Base-by-base conservation (phyloP, 352 stramenopile genomes). In the Globisporangium cylindrosporum region DNA sequence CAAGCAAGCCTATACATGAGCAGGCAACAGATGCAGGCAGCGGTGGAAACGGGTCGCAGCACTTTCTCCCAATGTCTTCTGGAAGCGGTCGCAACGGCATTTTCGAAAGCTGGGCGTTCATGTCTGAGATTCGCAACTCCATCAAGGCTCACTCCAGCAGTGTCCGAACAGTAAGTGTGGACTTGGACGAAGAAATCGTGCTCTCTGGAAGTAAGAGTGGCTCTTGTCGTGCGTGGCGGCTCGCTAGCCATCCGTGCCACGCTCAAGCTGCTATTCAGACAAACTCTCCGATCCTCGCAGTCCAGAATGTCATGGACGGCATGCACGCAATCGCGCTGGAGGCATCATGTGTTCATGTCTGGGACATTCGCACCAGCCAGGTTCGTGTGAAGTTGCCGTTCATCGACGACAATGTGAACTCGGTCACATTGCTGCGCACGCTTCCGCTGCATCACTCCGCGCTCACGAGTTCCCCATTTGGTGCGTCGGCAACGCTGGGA, bases 171-270 rank as follows among this genome's bases (percentile, higher is more conserved):
- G 69, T 91, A 3, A 78, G 67, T 49, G 80, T 92, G 27, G 84
- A 92, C 34, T 48, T 68, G 7, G 72, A 88, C n/a, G 82, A 93
- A 69, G 74, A 88, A 12, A 34, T 93, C 22, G 64, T 89, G 8
- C 68, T 92, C 55, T 88, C 86, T 1, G 86, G 80, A n/a, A 92
- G 81, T 56, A 90, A 89, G 53, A 86, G 88, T 24, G 84, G 84
- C n/a, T 88, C 82, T 1, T 92, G 86, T 55, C 80, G 86, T 5
- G 79, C 80, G 8, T 93, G 86, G 86, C 70, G 83, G n/a, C 74
- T 93, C 10, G 72, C 80, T 5, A 77, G 65, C 18, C 84, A 89
- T 34, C 85, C 85, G 1, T 76, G 64, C 20, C 41, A 71, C 14
- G 43, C 75, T 1, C 62, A 69, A 4, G 67, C 68, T 2, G 71